Evolutionary conservation across 106 monocot genomes (phyloP).

Genomic region (Dioscorea alata): DNA sequence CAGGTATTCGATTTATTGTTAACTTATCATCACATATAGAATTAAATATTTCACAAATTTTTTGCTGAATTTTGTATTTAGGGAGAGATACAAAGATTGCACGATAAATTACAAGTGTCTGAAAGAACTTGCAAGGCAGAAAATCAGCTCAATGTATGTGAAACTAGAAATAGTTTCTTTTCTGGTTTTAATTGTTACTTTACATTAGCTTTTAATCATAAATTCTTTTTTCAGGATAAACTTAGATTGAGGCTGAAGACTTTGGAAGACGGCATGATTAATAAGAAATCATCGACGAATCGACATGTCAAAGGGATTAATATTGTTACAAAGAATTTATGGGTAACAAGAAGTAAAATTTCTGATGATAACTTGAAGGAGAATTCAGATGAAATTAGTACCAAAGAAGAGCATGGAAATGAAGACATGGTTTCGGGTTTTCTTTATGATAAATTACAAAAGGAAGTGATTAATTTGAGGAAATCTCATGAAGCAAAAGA

Average conservation of each 20-base stretch:
- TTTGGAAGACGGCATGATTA: conserved; percentile 48
- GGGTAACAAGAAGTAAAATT: conserved; percentile 26
- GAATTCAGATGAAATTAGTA: too few relatives aligned
- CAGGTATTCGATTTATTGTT: conserved; percentile 31
- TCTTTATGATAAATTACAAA: too few relatives aligned
- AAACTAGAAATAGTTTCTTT: too few relatives aligned
- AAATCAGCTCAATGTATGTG: conserved; percentile 54
- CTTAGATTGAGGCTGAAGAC: conserved; percentile 45
- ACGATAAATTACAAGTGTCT: conserved; percentile 38
- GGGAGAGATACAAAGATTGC: conserved; percentile 60
- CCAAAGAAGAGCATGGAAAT: too few relatives aligned
- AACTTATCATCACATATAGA: too few relatives aligned
- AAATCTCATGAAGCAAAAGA: too few relatives aligned
- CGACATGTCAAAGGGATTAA: conserved; percentile 11
- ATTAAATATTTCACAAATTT: too few relatives aligned
- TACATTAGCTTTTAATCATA: background rate
- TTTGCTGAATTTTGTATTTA: conserved; percentile 12
- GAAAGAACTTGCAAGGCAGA: conserved; percentile 55
- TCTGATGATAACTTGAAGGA: conserved; percentile 34
- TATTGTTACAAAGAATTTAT: conserved; percentile 25
- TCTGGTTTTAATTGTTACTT: background rate
- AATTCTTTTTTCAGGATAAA: conserved; percentile 35
- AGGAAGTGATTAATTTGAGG: too few relatives aligned
- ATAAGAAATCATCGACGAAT: conserved; percentile 6
- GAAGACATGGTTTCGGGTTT: too few relatives aligned